A percentile compares a stretch with the other conserved stretches of the same genome.
phyloP scores from a whole-genome alignment of 2,329 filamentous ascomycete species.

The Paecilomyces formosus region DNA sequence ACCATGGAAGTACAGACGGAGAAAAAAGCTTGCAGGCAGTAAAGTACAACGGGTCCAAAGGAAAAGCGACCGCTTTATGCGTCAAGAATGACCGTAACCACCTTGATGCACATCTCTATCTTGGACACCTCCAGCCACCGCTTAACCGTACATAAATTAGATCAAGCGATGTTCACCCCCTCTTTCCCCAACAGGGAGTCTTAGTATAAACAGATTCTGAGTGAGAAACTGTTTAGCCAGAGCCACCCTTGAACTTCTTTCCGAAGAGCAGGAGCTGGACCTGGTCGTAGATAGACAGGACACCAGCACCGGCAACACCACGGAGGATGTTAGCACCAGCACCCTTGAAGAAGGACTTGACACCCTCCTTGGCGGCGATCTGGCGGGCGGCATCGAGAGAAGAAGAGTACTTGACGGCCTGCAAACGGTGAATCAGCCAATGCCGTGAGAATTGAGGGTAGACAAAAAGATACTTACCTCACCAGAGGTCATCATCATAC shows the following conservation, averaged over 20 bases:
- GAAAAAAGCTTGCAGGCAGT: conserved; percentile 40
- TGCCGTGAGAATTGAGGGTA: not conserved
- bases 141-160: conserved; percentile 19
- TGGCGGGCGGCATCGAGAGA: conserved; percentile 91
- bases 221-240: conserved; percentile 23
- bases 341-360: conserved; percentile 99
- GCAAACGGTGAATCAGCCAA: conserved; percentile 45
- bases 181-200: conserved; percentile 13
- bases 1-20: conserved; percentile 16
- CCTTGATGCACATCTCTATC: conserved; percentile 38
- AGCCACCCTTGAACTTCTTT: conserved; percentile 82
- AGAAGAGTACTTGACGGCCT: conserved; percentile 99
- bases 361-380: conserved; percentile 94
- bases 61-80: conserved; percentile 37
- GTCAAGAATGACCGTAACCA: conserved; percentile 32
- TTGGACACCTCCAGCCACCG: conserved; percentile 27
- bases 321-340: conserved; percentile 99
- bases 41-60: conserved; percentile 42
- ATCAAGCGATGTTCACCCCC: conserved; percentile 20
- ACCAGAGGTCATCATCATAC: conserved; percentile 99
- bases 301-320: conserved; percentile 99
- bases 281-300: conserved; percentile 99
- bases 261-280: conserved; percentile 98
- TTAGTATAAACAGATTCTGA: conserved; percentile 9
- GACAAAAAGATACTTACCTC: conserved; percentile 43